Evolutionary conservation across 768 basidiomycete genomes (phyloP), one percentile per base, ranked within the genome.

Genomic region (Rhizopogon vulgaris): DNA sequence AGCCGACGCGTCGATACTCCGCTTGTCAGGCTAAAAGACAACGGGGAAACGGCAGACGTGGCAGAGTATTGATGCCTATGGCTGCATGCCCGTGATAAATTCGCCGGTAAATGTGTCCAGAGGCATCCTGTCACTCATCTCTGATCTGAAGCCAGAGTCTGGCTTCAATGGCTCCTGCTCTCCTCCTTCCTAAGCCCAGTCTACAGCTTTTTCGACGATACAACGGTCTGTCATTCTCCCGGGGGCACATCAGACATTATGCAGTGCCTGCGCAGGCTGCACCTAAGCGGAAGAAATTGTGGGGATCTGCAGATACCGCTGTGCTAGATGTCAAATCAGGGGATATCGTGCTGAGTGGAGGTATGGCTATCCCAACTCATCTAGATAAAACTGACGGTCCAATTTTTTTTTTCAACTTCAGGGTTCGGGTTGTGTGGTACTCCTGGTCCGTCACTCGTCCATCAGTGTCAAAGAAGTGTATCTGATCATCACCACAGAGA

Each of bases 371-470:
- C 24, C 24, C 34, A 45, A 22, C 9, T 8, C 22, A 14, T 8
- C 22, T 34, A 5, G 24, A 38, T 48, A 22, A 22, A 8, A 28
- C 18, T 36, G 41, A 18, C 18, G 11, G 25, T 12, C 2, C 24
- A 18, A 34, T 39, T 37, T 18, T 22, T 22, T 22, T 22, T 22
- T 22, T 22, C 22, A 42, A 30, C 54, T 4, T 6, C 57, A 89
- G 88, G 90, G 17, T 92, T 94, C 63, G 90, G 90, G 30, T 71
- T 87, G 41, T 87, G 88, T 61, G 90, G 90, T 24, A 87, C 90
- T 48, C 88, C 89, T 59, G 84, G 87, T 87, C 42, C 38, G 71
- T 60, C 42, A 17, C 11, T 27, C 11, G 14, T 32, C 11, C 9
- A 15, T 30, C 4, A 15, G 14, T 24, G 15, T n/a, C 14, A 24